A percentile compares a stretch with the other conserved stretches of the same genome.
Evolutionary conservation across 1,284 basidiomycete species (phyloP).

Genomic region (Puccinia horiana): DNA sequence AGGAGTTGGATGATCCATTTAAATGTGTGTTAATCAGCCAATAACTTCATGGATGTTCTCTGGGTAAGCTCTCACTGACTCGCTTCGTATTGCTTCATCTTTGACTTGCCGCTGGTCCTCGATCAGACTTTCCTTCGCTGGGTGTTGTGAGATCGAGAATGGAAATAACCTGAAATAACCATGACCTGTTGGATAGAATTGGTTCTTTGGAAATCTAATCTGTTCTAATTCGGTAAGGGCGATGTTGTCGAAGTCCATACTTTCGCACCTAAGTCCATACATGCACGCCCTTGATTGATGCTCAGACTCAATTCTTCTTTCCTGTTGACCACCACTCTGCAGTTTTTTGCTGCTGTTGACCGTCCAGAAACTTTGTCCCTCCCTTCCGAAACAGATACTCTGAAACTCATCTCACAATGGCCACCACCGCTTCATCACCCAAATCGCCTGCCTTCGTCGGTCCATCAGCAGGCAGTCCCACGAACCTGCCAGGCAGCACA

Average conservation of each 20-base stretch:
- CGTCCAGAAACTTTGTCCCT: not conserved
- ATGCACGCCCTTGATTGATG: not conserved
- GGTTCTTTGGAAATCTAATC: not conserved
- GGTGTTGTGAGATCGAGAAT: too few species aligned
- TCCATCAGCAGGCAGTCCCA: not conserved
- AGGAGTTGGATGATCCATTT: too few species aligned
- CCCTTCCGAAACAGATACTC: not conserved
- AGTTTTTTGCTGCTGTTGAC: not conserved
- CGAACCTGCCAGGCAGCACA: not conserved
- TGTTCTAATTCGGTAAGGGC: too few species aligned
- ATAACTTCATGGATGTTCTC: too few species aligned
- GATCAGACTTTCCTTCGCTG: too few species aligned
- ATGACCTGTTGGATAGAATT: not conserved
- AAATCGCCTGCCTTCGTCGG: not conserved
- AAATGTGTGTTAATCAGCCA: too few species aligned
- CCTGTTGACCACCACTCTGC: slow-evolving; percentile 1
- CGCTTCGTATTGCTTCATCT: too few species aligned
- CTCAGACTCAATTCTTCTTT: not conserved
- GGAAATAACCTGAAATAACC: too few species aligned
- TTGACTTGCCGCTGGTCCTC: too few species aligned
- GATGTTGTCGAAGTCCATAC: not conserved
- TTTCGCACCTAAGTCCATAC: not conserved
- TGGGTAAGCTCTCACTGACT: too few species aligned
- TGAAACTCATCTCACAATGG: not conserved
- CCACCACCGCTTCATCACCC: not conserved